Conservation (phyloP, 139 green algal genomes). For the Volvox reticuliferus region DNA sequence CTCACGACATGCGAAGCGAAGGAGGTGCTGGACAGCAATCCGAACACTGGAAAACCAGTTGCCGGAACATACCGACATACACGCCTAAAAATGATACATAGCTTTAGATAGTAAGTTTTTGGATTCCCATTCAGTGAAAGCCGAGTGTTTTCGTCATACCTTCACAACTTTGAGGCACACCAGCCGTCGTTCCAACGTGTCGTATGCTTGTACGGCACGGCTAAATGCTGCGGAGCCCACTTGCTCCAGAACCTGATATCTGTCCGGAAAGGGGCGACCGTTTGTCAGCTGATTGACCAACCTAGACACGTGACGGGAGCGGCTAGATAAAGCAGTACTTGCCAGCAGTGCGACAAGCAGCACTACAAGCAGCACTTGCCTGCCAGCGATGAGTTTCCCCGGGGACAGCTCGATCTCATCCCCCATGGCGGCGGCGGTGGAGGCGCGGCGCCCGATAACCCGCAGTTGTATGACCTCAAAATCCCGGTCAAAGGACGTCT, state of each 20-base stretch:
- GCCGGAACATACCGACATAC: not conserved
- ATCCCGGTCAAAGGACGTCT: constrained; percentile 55
- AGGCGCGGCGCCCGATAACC: constrained; percentile 76
- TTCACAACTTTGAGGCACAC: constrained; percentile 98
- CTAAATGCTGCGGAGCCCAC: constrained; percentile 93
- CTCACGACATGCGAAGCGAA: no score
- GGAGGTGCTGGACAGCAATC: no score
- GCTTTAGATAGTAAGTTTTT: no score
- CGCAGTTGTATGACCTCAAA: constrained; percentile 83
- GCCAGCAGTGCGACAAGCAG: no score
- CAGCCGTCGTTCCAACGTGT: constrained; percentile 81
- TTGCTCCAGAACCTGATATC: constrained; percentile 84
- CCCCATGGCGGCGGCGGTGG: constrained; percentile 61
- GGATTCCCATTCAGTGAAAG: no score
- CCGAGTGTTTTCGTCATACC: constrained; percentile 47
- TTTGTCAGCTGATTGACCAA: no score
- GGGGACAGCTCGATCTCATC: constrained; percentile 45
- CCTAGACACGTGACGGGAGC: no score
- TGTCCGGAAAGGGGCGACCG: not conserved
- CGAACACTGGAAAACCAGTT: no score
- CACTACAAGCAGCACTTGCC: constrained; percentile 68
- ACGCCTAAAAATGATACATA: not conserved
- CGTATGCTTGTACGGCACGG: constrained; percentile 91
- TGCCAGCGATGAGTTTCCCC: constrained; percentile 83
- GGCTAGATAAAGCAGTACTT: no score